phyloP scores from a whole-genome alignment of 208 protist genomes.

The Giardia muris region DNA sequence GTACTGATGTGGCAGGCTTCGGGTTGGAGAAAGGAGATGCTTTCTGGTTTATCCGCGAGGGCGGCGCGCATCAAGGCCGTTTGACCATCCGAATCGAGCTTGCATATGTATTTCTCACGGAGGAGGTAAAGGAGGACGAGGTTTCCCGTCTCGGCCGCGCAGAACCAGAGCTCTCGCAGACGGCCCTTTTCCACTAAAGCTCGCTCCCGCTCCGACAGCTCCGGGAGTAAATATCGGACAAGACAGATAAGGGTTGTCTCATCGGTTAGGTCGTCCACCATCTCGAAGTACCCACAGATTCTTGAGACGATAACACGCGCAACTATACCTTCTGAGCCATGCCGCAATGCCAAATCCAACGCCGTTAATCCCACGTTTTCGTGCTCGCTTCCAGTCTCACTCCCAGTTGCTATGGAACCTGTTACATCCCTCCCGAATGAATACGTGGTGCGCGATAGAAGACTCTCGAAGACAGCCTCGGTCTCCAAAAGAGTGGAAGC shows the following conservation, averaged over 20 bases:
- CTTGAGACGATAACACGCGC: no score
- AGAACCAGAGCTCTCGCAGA: neutral
- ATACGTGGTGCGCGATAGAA: no score
- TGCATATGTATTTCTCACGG: neutral
- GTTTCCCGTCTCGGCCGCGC: neutral
- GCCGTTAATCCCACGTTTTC: neutral
- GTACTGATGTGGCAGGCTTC: neutral
- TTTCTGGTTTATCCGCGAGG: neutral
- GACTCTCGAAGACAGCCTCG: neutral
- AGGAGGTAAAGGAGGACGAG: neutral
- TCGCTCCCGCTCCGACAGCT: neutral
- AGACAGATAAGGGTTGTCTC: neutral
- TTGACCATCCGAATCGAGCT: neutral
- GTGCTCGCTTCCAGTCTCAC: neutral
- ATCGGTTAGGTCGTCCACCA: neutral
- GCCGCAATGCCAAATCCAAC: neutral
- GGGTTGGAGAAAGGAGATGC: neutral
- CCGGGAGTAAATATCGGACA: neutral
- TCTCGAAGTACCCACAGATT: neutral
- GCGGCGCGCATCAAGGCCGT: neutral
- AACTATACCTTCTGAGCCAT: neutral
- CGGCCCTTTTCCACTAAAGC: neutral
- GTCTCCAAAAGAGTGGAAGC: neutral
- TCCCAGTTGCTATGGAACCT: no score
- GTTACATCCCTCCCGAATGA: no score